Evolutionary conservation across 2,329 filamentous ascomycete species (phyloP), one percentile per base, ranked within the genome.

Genomic region (Colletotrichum sp.): DNA sequence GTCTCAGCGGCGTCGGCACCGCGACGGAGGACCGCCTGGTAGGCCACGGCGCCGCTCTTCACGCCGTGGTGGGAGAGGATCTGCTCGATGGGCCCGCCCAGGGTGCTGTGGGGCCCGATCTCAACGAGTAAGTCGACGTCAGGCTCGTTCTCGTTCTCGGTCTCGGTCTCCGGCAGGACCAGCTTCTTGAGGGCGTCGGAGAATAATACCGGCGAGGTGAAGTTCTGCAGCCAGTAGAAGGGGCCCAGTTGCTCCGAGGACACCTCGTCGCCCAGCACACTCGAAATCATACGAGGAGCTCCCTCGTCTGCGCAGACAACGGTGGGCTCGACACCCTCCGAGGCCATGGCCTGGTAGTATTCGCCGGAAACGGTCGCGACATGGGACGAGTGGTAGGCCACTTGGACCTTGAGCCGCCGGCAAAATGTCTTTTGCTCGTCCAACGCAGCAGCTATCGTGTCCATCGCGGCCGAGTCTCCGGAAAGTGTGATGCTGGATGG

Each of bases 381-480:
- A 7, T 79, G 78, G 2, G n/a, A 43, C 6, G 79, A 81, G 52
- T 81, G 80, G 63, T 80, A 81, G 1, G 78, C 80, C 0, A 77
- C 72, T 2, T 77, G 64, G 3, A 79, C 78, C 3, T 74, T 72
- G 5, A 81, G 75, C 81, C 73, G 79, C 5, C 78, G 68, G 24
- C 36, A 36, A 21, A 75, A 91, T 5, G 88, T 79, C 48, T 83
- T 81, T 34, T 86, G 84, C 4, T 36, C 82, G 52, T 88, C 83
- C 18, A 87, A 72, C 34, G 80, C 72, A n/a, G 64, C 74, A 1
- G 34, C 79, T 79, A 70, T 78, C 63, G 68, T 76, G 77, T 77
- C 78, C 80, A 70, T 76, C 9, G 9, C 43, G 55, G 5, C 16
- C 0, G 3, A 32, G 21, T 75, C 73, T 13, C 71, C 74, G 0